Percentiles rank a stretch among this genome's conserved stretches.
phyloP scores from a whole-genome alignment of 2,329 filamentous ascomycete species.

The Purpureocillium lavendulum region DNA sequence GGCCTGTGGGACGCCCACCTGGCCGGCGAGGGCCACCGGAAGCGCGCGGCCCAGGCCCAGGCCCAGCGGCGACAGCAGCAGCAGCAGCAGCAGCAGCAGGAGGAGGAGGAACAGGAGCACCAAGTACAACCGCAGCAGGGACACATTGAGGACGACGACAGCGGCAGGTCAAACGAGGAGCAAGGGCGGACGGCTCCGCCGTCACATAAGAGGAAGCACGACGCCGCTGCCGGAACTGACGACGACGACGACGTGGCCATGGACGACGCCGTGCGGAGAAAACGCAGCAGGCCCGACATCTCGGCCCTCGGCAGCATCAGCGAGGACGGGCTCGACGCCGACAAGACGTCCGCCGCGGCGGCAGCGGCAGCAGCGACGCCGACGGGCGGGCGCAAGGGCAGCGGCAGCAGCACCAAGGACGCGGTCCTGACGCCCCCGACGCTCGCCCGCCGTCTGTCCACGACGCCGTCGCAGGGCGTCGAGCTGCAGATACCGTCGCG shows the following conservation, averaged over 20 bases:
- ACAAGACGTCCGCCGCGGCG: conserved; percentile 6
- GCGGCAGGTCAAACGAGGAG: neutral
- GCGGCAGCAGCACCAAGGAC: conserved; percentile 10
- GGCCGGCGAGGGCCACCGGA: conserved; percentile 33
- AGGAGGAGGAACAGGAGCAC: neutral
- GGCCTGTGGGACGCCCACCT: conserved; percentile 59
- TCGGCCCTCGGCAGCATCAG: conserved; percentile 2
- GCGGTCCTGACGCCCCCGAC: conserved; percentile 5
- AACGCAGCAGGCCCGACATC: conserved; percentile 35
- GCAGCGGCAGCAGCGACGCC: conserved; percentile 1
- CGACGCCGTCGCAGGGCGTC: conserved; percentile 44
- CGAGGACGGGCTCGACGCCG: neutral
- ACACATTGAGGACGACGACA: too few relatives aligned
- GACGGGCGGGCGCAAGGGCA: conserved; percentile 11
- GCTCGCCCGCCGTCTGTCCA: conserved; percentile 33
- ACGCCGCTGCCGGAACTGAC: conserved; percentile 19
- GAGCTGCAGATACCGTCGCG: conserved; percentile 57
- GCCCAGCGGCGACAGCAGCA: conserved; percentile 7
- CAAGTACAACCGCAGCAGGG: conserved; percentile 2
- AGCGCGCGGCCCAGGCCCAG: conserved; percentile 8
- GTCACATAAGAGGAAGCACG: conserved; percentile 24
- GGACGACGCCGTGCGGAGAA: conserved; percentile 28
- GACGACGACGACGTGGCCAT: conserved; percentile 25
- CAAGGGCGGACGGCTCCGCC: neutral
- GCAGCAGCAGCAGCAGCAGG: conserved; percentile 3